A percentile compares a stretch with the other conserved stretches of the same genome.
Conservation (phyloP, 495 filamentous ascomycete species). For the Extremus antarcticus region DNA sequence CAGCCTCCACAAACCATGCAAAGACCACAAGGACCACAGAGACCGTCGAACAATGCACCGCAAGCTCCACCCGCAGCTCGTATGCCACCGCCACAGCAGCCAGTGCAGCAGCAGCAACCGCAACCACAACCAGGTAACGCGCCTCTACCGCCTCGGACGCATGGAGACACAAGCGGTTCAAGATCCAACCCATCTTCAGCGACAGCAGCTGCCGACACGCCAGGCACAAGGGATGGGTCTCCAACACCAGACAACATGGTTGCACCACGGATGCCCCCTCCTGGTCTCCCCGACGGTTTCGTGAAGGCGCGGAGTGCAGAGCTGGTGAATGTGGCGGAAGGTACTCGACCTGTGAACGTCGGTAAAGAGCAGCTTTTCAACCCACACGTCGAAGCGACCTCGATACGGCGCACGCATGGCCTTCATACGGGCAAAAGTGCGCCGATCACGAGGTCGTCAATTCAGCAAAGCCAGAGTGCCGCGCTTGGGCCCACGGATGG, state of each 20-base stretch:
- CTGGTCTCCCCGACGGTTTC: slow-evolving; percentile 44
- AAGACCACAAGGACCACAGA: slow-evolving; percentile 10
- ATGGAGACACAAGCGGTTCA: background rate
- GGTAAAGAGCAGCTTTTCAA: slow-evolving; percentile 57
- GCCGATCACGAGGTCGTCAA: slow-evolving; percentile 43
- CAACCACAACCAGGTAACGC: background rate
- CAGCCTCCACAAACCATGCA: slow-evolving; percentile 4
- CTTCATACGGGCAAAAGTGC: slow-evolving; percentile 67
- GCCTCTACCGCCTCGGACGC: background rate
- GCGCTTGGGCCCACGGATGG: background rate
- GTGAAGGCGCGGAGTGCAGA: slow-evolving; percentile 63
- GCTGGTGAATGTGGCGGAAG: slow-evolving; percentile 23
- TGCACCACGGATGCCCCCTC: slow-evolving; percentile 11
- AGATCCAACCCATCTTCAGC: slow-evolving; percentile 17
- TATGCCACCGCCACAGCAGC: background rate
- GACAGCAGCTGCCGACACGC: slow-evolving; percentile 8
- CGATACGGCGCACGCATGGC: slow-evolving; percentile 81
- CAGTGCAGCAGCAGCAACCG: slow-evolving; percentile 1
- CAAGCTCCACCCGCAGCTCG: background rate
- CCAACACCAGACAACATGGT: background rate
- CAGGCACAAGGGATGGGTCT: background rate
- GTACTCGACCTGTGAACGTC: slow-evolving; percentile 24
- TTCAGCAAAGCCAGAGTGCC: slow-evolving; percentile 27
- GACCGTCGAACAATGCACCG: slow-evolving; percentile 4
- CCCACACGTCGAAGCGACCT: slow-evolving; percentile 70